Evolutionary conservation across 306 rosid species (phyloP), one percentile per base, ranked within the genome.

Genomic region (Coriaria nepalensis): DNA sequence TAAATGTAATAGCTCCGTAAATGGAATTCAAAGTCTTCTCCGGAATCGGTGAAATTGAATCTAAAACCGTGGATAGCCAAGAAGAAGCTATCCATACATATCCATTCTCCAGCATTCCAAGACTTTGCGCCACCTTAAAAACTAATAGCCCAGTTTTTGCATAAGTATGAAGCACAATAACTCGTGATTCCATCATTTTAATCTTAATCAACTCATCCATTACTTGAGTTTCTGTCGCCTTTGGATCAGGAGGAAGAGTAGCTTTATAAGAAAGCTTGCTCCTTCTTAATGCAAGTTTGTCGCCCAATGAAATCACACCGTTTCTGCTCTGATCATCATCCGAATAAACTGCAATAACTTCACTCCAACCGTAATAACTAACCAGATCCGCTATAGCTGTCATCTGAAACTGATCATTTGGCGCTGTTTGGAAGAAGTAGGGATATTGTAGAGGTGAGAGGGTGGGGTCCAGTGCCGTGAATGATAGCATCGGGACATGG

Each of bases 311-410:
- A 8, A 54, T 35, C 37, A 71, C 63, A 15, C 82, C 69, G 41
- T 76, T 76, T 64, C 73, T 60, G 60, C 78, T 61, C 43, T 57
- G 74, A 29, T 76, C 78, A 12, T 76, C 82, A 12, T 76, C 82
- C 4, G 69, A 63, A 64, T 9, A 76, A 42, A 76, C 11, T 0
- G 77, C 72, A 2, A 61, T 47, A 14, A 76, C 35, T 42, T 71
- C 70, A 0, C 44, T 49, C 82, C 82, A 76, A 53, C 67, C 60
- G 3, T 56, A 67, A 53, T 67, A 57, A 57, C 47, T 51, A 32
- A 75, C 37, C 44, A 75, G 45, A 9, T 67, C 78, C 9, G 75
- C 78, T 10, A 75, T 67, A 50, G 82, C 78, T n/a, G 60, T 35
- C 75, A 76, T 68, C 63, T 76, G 82, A 56, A 60, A 76, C 5